phyloP scores from a whole-genome alignment of 2,329 filamentous ascomycete genomes.

The Venturia asperata region DNA sequence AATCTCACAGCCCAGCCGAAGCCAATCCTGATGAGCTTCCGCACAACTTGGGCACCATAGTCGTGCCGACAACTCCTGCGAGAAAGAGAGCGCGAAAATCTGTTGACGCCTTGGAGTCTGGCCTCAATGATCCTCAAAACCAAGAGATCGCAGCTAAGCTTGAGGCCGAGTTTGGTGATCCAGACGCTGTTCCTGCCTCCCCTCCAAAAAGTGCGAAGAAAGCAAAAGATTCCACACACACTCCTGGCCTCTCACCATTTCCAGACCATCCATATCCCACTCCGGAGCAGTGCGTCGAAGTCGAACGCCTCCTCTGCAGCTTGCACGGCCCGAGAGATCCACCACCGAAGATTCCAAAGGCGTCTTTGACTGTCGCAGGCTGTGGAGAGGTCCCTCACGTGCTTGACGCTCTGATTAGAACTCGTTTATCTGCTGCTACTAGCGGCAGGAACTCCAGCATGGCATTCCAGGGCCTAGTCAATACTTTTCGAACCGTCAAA shows the following conservation, averaged over 20 bases:
- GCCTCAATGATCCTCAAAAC: conserved; percentile 14
- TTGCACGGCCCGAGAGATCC: conserved; percentile 58
- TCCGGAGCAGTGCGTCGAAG: conserved; percentile 59
- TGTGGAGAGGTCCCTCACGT: conserved; percentile 61
- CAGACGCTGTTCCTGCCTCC: not conserved
- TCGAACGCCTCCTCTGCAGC: conserved; percentile 57
- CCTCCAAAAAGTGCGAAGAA: conserved; percentile 25
- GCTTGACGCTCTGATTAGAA: conserved; percentile 56
- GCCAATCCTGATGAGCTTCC: conserved; percentile 45
- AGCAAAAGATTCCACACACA: conserved; percentile 39
- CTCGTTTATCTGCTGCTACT: conserved; percentile 55
- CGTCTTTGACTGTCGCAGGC: conserved; percentile 61
- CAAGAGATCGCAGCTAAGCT: conserved; percentile 12
- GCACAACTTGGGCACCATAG: conserved; percentile 46
- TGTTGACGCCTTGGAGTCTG: not conserved
- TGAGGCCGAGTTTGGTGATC: conserved; percentile 9
- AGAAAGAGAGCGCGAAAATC: conserved; percentile 24
- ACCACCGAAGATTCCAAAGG: conserved; percentile 57
- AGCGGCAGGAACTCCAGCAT: conserved; percentile 54
- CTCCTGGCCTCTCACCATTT: conserved; percentile 54
- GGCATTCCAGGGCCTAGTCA: conserved; percentile 59
- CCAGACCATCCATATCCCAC: conserved; percentile 61
- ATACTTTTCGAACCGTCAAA: conserved; percentile 56
- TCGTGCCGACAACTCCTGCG: conserved; percentile 26
- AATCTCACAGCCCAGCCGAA: conserved; percentile 29